Evolutionary conservation across 2,329 filamentous ascomycete genomes (phyloP).

Genomic region (Penicillium sp.): DNA sequence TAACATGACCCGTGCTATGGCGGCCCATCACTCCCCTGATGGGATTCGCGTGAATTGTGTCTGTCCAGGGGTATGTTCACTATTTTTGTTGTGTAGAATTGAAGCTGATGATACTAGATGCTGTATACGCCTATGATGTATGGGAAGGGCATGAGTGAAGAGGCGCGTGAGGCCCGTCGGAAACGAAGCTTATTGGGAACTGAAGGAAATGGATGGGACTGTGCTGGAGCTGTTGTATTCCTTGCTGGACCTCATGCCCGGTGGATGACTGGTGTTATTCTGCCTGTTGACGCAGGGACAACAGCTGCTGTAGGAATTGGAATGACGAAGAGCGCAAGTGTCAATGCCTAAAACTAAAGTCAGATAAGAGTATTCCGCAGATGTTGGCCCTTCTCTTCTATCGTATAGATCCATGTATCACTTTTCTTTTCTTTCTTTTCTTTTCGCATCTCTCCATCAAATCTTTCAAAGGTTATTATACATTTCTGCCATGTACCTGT

Average conservation of each 20-base stretch:
- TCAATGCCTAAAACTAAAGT: slow-evolving; percentile 26
- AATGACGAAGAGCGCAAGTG: slow-evolving; percentile 41
- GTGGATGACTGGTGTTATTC: slow-evolving; percentile 53
- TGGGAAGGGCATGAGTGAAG: slow-evolving; percentile 50
- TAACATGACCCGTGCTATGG: slow-evolving; percentile 59
- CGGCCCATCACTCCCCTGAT: slow-evolving; percentile 53
- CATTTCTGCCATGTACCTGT: too few species aligned
- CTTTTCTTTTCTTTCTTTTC: too few species aligned
- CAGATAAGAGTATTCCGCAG: background rate
- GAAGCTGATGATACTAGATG: slow-evolving; percentile 34
- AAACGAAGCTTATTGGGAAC: slow-evolving; percentile 54
- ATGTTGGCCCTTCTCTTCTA: background rate
- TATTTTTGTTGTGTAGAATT: background rate
- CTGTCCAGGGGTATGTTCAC: slow-evolving; percentile 45
- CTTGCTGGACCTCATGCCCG: slow-evolving; percentile 54
- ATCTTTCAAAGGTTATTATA: too few species aligned
- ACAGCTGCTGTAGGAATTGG: slow-evolving; percentile 45
- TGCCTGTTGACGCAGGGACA: slow-evolving; percentile 51
- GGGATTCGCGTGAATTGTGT: slow-evolving; percentile 58
- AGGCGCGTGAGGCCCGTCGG: slow-evolving; percentile 50
- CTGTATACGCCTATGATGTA: slow-evolving; percentile 60
- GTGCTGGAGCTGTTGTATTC: slow-evolving; percentile 52
- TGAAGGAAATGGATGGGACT: slow-evolving; percentile 57
- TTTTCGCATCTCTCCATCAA: background rate
- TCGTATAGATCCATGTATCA: background rate